Base-by-base conservation (phyloP, 495 filamentous ascomycete species). In the Penicillium egyptiacum region DNA sequence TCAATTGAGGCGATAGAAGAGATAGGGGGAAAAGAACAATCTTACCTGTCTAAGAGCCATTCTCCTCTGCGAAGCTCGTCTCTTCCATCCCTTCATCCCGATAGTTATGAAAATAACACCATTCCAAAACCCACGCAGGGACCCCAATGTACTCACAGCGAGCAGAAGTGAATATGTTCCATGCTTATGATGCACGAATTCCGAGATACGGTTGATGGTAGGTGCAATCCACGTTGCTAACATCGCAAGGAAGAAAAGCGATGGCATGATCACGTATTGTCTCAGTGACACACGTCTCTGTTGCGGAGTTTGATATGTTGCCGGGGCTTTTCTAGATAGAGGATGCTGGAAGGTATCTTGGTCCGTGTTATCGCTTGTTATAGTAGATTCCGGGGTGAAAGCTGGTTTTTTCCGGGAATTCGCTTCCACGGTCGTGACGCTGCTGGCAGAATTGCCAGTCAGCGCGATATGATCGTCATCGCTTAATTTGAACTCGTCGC, bases 111-210 rank as follows among this genome's bases (percentile, higher is more conserved):
- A 80, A 2, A 80, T 73, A 4, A 79, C 55, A 0, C 74, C 75
- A 54, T 80, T 80, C 76, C 76, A 80, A 44, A 80, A 78, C 9
- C 78, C 77, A 1, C 76, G 63, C 41, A 80, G 57, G 0, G 75
- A 75, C 7, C 75, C 73, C 35, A 73, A 66, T 6, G 64, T 62
- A 39, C 69, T 76, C 11, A 79, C 76, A 19, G 66, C 60, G 0
- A 79, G 28, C 17, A 76, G 51, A 4, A 80, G 67, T n/a, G 72
- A 62, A 33, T 70, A 75, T 2, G 72, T 73, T 25, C 56, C 51
- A 16, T 66, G 62, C 2, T 54, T 43, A 0, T 69, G 74, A 50
- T 70, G 46, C n/a, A 72, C 55, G 48, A 80, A 76, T 3, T 71
- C 58, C 0, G 67, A 65, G 4, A 80, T 67, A 1, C 77, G 68